phyloP scores from a whole-genome alignment of 176 grass and related monocot species.

The Rhynchospora breviuscula region DNA sequence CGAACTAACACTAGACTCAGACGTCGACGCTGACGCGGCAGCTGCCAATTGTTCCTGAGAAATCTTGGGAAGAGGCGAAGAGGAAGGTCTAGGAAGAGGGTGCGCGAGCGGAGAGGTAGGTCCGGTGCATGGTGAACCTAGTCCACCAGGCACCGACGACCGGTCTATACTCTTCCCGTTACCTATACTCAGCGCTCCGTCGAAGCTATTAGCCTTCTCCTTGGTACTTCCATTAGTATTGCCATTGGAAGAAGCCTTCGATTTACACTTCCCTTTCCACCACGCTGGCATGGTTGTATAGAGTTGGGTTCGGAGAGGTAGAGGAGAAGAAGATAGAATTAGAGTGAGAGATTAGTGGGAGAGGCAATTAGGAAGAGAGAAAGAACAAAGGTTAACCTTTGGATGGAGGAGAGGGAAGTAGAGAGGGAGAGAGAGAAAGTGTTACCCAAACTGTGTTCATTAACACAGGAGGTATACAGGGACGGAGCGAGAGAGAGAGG shows the following conservation, averaged over 20 bases:
- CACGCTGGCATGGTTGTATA: conserved; percentile 14
- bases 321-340: neutral
- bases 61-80: conserved; percentile 23
- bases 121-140: conserved; percentile 23
- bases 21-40: conserved; percentile 27
- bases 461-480: neutral
- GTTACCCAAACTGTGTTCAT: neutral
- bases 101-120: neutral
- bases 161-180: conserved; percentile 29
- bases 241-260: conserved; percentile 29
- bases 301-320: no score
- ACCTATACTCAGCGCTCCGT: neutral
- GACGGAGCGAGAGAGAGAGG: neutral
- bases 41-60: conserved; percentile 8
- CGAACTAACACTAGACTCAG: conserved; percentile 48
- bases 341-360: neutral
- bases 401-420: neutral
- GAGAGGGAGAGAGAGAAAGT: neutral
- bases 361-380: neutral
- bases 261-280: conserved; percentile 36
- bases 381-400: neutral
- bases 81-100: conserved; percentile 20
- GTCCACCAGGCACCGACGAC: neutral
- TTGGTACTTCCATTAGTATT: neutral
- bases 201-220: conserved; percentile 33